Evolutionary conservation across 2,329 filamentous ascomycete genomes (phyloP).

Genomic region (Neoscytalidium dimidiatum): DNA sequence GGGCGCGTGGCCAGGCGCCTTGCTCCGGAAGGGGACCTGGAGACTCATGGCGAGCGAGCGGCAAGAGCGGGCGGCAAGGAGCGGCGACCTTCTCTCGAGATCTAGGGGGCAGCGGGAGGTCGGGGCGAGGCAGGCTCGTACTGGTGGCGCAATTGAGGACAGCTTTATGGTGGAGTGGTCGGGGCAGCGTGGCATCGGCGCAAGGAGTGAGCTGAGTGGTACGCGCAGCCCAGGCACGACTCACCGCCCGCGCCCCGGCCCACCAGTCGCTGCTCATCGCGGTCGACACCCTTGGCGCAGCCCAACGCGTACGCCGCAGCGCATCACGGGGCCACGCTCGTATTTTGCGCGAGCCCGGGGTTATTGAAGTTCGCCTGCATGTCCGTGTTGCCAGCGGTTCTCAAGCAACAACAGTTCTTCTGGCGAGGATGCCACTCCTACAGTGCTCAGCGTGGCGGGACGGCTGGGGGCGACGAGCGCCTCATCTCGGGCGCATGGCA

Average conservation of each 20-base stretch:
- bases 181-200: constrained; percentile 19
- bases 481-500: no score
- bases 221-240: constrained; percentile 13
- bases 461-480: no score
- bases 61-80: not conserved
- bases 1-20: constrained; percentile 28
- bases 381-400: no score
- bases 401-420: no score
- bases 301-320: not conserved
- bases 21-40: constrained; percentile 19
- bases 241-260: constrained; percentile 11
- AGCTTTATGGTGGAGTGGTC: constrained; percentile 17
- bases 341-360: not conserved
- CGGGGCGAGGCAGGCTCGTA: not conserved
- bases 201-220: constrained; percentile 20
- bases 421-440: not conserved
- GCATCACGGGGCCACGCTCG: constrained; percentile 10
- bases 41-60: constrained; percentile 18
- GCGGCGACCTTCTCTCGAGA: not conserved
- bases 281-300: no score
- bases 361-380: not conserved
- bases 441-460: no score
- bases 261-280: no score
- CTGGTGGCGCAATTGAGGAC: constrained; percentile 13
- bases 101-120: not conserved